Evolutionary conservation across 768 basidiomycete genomes (phyloP).

Genomic region (Fistulinella prunicolor): DNA sequence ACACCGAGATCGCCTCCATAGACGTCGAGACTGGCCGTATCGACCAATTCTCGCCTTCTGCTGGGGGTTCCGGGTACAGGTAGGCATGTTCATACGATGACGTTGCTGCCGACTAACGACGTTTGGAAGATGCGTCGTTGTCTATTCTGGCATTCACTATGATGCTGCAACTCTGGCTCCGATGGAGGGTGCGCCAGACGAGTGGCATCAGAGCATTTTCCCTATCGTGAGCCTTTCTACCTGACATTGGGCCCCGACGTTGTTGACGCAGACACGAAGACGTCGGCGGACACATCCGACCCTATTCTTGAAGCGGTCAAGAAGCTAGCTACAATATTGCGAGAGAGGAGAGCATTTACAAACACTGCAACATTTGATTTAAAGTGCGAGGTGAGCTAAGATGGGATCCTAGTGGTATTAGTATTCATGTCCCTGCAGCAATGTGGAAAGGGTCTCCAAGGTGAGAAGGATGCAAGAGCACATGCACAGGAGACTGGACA

Average conservation of each 20-base stretch:
- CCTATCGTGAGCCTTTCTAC: conserved; percentile 44
- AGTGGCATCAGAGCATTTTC: conserved; percentile 90
- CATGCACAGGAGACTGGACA: conserved; percentile 91
- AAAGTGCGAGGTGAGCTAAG: conserved; percentile 69
- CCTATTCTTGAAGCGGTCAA: conserved; percentile 60
- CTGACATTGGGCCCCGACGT: conserved; percentile 12
- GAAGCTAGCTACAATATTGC: conserved; percentile 68
- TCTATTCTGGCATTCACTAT: conserved; percentile 97
- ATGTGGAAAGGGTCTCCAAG: conserved; percentile 83
- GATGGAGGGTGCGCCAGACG: conserved; percentile 64
- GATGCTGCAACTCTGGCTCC: conserved; percentile 88
- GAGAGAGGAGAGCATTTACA: conserved; percentile 80
- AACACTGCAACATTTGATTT: conserved; percentile 91
- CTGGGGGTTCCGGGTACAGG: conserved; percentile 35
- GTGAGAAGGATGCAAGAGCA: conserved; percentile 88
- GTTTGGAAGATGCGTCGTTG: conserved; percentile 57
- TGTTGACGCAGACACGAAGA: conserved; percentile 31
- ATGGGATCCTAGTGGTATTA: conserved; percentile 1
- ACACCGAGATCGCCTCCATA: conserved; percentile 82
- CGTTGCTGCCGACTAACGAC: conserved; percentile 1
- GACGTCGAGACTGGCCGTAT: conserved; percentile 92
- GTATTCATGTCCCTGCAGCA: conserved; percentile 41
- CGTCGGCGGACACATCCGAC: conserved; percentile 42
- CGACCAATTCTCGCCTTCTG: conserved; percentile 63
- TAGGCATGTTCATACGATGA: background rate